A percentile compares a stretch with the other conserved stretches of the same genome.
These are phyloP conservation scores for Malassezia globosa DNA, from an alignment of 1,284 basidiomycete species.

Conservation along the genomic window DNA sequence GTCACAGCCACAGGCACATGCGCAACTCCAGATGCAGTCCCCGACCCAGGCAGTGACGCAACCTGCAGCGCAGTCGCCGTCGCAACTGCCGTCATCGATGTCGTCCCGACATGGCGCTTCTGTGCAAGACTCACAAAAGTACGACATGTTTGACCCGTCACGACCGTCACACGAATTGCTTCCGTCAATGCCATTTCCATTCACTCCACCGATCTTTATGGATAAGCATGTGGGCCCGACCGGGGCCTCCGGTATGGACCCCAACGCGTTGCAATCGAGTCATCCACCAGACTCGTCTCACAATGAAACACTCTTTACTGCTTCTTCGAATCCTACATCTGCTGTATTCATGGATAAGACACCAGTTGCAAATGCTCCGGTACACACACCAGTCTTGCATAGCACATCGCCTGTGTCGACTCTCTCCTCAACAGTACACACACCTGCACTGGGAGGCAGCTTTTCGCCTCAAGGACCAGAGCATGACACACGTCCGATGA, in stretches of 20 bases:
- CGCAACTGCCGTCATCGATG: background rate
- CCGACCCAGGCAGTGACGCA: too few species aligned
- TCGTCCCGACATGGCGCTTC: background rate
- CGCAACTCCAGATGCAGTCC: too few species aligned
- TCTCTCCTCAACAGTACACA: background rate
- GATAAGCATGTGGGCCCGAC: conserved; percentile 12
- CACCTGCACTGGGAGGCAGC: background rate
- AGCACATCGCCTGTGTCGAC: background rate
- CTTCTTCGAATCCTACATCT: too few species aligned
- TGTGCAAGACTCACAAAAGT: conserved; percentile 29
- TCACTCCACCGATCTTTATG: conserved; percentile 33
- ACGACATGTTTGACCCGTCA: conserved; percentile 35
- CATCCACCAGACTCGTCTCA: too few species aligned
- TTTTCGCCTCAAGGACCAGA: background rate
- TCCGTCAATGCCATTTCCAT: conserved; percentile 34
- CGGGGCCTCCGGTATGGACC: too few species aligned
- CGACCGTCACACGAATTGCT: conserved; percentile 29
- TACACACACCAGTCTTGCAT: conserved; percentile 4
- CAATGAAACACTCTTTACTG: too few species aligned
- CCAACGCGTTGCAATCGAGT: too few species aligned
- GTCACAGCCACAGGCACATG: too few species aligned
- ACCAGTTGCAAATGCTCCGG: conserved; percentile 1
- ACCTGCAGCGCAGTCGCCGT: too few species aligned
- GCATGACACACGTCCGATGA: background rate
- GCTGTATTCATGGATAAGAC: conserved; percentile 18